Base-by-base conservation (phyloP, 306 rosid species). In the Gynostemma pentaphyllum region DNA sequence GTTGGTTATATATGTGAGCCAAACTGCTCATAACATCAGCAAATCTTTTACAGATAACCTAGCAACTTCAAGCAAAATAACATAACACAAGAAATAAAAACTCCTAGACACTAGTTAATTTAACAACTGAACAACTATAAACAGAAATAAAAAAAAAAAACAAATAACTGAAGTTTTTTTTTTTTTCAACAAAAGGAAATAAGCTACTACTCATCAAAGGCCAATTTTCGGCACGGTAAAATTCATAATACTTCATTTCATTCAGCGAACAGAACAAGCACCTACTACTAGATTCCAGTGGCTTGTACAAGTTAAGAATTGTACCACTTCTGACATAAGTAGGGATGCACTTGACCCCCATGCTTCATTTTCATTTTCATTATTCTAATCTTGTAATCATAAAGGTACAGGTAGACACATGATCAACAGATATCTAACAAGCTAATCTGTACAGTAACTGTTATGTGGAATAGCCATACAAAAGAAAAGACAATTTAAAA, bases 271-370 rank as follows among this genome's bases (percentile, higher is more conserved):
- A 15, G 41, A 42, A 42, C 18, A 42, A 42, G 46, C 18, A 42
- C 46, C 18, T 12, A 42, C 12, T 18, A 16, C 28, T 0, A 15
- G 28, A 30, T 30, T 54, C 39, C 61, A 28, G 41, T 9, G 15
- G 27, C 62, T n/a, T n/a, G 42, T 54, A 54, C 26, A 30, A n/a
- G 42, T 54, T 54, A n/a, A 54, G 41, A 54, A 54, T 54, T 30
- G 26, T 29, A 54, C 12, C 24, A 54, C 26, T 54, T 30, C 41
- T 7, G 22, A 9, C 62, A 16, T 10, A n/a, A 53, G 28, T 14
- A 53, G 39, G 26, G 47, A 59, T 37, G 65, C 47, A 36, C 29
- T 36, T 37, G 6, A 21, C 19, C 11, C 34, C 32, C 21, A 16
- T 59, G 65, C 47, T 36, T 39, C 6, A 59, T 37, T 59, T 37